Evolutionary conservation across 805 yeast species (phyloP), one percentile per base, ranked within the genome.

Genomic region (Wickerhamomyces pijperi): DNA sequence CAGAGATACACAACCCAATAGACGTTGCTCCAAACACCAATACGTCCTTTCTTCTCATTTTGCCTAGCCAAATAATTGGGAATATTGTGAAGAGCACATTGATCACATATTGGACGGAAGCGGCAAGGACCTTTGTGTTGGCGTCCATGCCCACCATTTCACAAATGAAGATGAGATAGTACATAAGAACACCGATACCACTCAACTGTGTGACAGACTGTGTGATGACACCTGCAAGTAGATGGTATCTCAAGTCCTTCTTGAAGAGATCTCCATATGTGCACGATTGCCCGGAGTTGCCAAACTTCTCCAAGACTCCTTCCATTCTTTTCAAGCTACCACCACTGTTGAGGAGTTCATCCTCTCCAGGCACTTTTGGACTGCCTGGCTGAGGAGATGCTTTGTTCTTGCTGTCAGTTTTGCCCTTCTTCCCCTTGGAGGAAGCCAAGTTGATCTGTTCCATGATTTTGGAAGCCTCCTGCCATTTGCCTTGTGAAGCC

Each of bases 121-220:
- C 65, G 3, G 65, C 47, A 3, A 58, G 36, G 6, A 59, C 41
- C 39, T 58, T 61, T 4, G 43, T 38, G 3, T 60, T 51, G 0
- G 63, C 68, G 11, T 55, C 48, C 28, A 71, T 41, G 0, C 74
- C 76, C 46, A 72, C 59, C 59, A 65, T 63, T 25, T 64, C 69
- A 53, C 77, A 72, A 13, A 73, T 59, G 46, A 59, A 65, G 1
- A 60, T 58, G 38, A 69, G 58, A 39, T 68, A 69, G 47, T 63
- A 67, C 63, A 67, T 60, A 36, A 72, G 47, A 1, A 64, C 58
- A 33, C 61, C 60, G 11, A 67, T 64, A 5, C 72, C 69, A 38
- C 69, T 62, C n/a, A 65, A 45, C 43, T 71, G 76, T n/a, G 64
- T 59, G 5, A 69, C 48, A 1, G 60, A 32, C 43, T 70, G 77